Evolutionary conservation across 1,284 basidiomycete species (phyloP).

Genomic region (Ganoderma leucocontextum): DNA sequence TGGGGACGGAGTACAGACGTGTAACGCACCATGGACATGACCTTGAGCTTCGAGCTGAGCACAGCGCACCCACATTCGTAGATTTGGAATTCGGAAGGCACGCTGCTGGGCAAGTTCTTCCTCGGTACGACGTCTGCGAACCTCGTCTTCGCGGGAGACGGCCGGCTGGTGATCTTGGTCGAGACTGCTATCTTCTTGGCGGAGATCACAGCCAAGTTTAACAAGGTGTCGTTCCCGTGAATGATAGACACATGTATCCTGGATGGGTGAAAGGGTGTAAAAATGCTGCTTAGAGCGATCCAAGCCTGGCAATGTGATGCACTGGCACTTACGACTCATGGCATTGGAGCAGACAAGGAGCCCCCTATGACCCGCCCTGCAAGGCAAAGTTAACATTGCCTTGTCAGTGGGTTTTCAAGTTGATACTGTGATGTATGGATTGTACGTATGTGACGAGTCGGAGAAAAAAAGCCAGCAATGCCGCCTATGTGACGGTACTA

Average conservation of each 20-base stretch:
- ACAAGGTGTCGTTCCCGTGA: conserved; percentile 40
- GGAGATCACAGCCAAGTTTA: conserved; percentile 54
- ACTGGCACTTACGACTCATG: too few relatives aligned
- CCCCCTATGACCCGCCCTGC: too few relatives aligned
- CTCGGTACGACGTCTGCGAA: conserved; percentile 66
- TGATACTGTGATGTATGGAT: too few relatives aligned
- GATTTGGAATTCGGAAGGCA: conserved; percentile 72
- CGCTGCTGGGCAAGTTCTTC: conserved; percentile 80
- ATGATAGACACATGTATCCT: not conserved
- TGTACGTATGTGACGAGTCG: too few relatives aligned
- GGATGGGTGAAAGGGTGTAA: not conserved
- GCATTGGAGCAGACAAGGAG: too few relatives aligned
- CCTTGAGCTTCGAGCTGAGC: not conserved
- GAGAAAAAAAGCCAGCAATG: too few relatives aligned
- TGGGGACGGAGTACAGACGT: conserved; percentile 75
- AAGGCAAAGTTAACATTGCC: too few relatives aligned
- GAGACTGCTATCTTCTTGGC: conserved; percentile 75
- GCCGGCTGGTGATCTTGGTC: conserved; percentile 70
- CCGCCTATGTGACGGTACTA: too few relatives aligned
- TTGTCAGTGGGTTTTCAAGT: too few relatives aligned
- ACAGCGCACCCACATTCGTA: conserved; percentile 34
- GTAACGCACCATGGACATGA: conserved; percentile 26
- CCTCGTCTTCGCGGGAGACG: conserved; percentile 71
- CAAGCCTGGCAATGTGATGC: too few relatives aligned
- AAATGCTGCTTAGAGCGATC: not conserved